Percentiles rank a stretch among this genome's conserved stretches.
phyloP scores from a whole-genome alignment of 2,329 filamentous ascomycete genomes.

The Hymenotorrendiella dingleyae region DNA sequence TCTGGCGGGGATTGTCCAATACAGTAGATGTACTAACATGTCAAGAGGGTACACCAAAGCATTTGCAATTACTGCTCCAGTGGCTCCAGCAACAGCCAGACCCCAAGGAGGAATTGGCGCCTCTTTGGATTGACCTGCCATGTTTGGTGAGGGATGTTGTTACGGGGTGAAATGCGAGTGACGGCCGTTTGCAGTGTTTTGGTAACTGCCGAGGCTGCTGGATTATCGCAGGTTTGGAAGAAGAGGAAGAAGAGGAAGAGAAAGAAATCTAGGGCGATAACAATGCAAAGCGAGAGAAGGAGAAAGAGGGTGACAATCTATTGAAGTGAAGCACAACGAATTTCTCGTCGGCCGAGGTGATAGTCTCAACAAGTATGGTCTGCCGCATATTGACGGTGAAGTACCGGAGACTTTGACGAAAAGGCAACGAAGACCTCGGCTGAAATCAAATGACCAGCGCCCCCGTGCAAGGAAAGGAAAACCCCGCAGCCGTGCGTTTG shows the following conservation, averaged over 20 bases:
- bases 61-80: conserved; percentile 90
- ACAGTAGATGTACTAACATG: conserved; percentile 58
- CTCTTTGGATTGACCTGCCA: conserved; percentile 31
- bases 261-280: neutral
- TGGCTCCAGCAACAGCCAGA: conserved; percentile 83
- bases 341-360: neutral
- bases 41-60: conserved; percentile 93
- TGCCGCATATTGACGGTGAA: no score
- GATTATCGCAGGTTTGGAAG: no score
- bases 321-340: neutral
- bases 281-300: neutral
- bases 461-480: no score
- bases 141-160: conserved; percentile 5
- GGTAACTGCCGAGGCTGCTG: conserved; percentile 11
- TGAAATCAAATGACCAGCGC: no score
- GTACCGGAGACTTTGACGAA: neutral
- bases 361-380: no score
- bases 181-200: neutral
- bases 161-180: neutral
- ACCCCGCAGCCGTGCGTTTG: no score
- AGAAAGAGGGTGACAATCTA: neutral
- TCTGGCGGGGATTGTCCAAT: neutral
- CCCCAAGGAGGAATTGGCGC: conserved; percentile 77
- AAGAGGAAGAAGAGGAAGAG: no score
- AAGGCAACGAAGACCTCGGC: no score